Conservation (phyloP, 805 yeast genomes). For the Candida nemodendra region DNA sequence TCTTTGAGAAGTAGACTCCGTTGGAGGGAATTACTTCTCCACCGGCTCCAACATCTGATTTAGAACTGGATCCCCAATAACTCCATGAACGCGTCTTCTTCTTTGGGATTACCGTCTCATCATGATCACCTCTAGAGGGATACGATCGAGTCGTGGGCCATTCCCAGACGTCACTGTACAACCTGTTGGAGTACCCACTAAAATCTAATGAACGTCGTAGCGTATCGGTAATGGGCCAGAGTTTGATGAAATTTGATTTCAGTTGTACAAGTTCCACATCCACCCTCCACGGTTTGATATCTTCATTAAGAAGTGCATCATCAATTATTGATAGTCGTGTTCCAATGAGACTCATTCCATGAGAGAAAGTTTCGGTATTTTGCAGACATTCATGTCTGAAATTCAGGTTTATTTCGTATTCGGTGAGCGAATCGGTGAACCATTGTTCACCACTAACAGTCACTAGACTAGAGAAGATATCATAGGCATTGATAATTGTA, state of each 20-base stretch:
- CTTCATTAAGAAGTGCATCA: conserved; percentile 20
- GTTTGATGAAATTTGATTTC: conserved; percentile 17
- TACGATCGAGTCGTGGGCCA: conserved; percentile 21
- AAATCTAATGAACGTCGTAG: conserved; percentile 17
- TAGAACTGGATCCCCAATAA: conserved; percentile 6
- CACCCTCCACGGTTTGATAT: conserved; percentile 24
- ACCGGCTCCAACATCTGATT: conserved; percentile 12
- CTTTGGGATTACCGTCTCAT: background rate
- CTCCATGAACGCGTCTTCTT: conserved; percentile 4
- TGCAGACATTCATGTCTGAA: conserved; percentile 15
- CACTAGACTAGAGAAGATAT: conserved; percentile 14
- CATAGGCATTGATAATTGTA: conserved; percentile 18
- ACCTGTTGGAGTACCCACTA: conserved; percentile 14
- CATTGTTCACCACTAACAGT: conserved; percentile 5
- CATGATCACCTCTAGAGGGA: background rate
- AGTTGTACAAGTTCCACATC: conserved; percentile 15
- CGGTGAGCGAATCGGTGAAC: conserved; percentile 14
- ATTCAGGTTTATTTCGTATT: conserved; percentile 22
- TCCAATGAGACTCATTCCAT: conserved; percentile 14
- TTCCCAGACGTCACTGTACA: conserved; percentile 8
- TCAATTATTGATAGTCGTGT: conserved; percentile 22
- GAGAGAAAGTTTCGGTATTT: conserved; percentile 1
- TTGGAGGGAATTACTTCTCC: conserved; percentile 9
- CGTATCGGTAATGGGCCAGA: conserved; percentile 30
- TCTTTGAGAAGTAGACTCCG: conserved; percentile 20